Evolutionary conservation across 257 asterid genomes (phyloP), one percentile per base, ranked within the genome.

Genomic region (Ajuga chamaepitys): DNA sequence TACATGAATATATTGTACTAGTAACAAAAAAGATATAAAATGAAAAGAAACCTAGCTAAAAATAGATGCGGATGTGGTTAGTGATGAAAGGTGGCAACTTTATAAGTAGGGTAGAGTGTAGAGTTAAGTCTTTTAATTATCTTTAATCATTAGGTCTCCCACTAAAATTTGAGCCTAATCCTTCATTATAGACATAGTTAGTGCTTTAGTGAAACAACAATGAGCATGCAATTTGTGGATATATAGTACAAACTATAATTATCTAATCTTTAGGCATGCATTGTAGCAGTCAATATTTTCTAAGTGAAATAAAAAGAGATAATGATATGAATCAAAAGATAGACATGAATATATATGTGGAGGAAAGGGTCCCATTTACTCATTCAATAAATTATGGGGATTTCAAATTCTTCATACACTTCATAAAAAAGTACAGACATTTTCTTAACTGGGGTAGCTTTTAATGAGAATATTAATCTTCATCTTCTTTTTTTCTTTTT

Each of bases 101-200:
- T 22, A 7, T 7, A 14, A 32, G 58, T 56, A 60, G 62, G 12
- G 17, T 58, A 58, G 9, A 22, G 11, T 8, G 12, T 68, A 47
- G 55, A 53, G 42, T 14, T 41, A 6, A 44, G 37, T 41, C 51
- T 12, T 48, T 45, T 28, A 37, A 32, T 28, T 51, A 58, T 54
- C 70, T 53, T 71, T 71, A 71, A 71, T 71, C 64, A 71, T 71
- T 62, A 32, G 54, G 75, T 54, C 57, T 71, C 52, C 75, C 75
- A 54, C 70, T 44, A 32, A 69, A 32, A 16, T 9, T 62, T 32
- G 65, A 42, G 56, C 14, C 56, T 52, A 70, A 42, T 26, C 62
- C 37, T 17, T n/a, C 44, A 22, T 46, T 5, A n/a, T n/a, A n/a
- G n/a, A n/a, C n/a, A 37, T n/a, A 26, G 4, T 55, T 14, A 38